Evolutionary conservation across 495 filamentous ascomycete species (phyloP).

Genomic region (Annulohypoxylon nitens): DNA sequence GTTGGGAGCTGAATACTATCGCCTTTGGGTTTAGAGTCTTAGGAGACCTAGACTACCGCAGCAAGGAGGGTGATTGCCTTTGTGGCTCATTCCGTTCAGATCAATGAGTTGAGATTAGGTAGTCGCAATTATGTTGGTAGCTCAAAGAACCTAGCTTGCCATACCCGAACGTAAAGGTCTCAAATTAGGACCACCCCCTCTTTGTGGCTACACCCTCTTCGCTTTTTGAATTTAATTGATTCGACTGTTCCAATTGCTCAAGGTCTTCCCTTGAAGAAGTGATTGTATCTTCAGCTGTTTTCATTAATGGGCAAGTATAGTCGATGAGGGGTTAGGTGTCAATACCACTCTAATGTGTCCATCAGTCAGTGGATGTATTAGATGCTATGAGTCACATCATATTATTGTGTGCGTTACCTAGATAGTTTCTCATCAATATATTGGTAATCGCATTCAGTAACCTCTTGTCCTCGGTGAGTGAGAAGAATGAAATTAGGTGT

Average conservation of each 20-base stretch:
- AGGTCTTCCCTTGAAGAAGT: background rate
- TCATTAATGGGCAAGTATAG: background rate
- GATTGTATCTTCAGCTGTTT: background rate
- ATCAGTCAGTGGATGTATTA: background rate
- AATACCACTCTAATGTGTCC: background rate
- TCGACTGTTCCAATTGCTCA: background rate
- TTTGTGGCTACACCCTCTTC: background rate
- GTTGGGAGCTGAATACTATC: background rate
- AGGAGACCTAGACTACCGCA: background rate
- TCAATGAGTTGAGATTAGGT: background rate
- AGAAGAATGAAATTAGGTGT: background rate
- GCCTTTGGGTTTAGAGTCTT: background rate
- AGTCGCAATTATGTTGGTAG: background rate
- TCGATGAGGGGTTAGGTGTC: background rate
- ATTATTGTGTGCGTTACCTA: background rate
- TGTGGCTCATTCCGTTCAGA: background rate
- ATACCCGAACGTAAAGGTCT: background rate
- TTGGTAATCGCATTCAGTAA: too few species aligned
- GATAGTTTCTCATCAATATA: background rate
- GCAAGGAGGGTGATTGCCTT: background rate
- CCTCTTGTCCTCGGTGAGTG: too few species aligned
- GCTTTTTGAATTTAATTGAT: background rate
- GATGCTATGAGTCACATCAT: background rate
- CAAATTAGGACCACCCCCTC: background rate
- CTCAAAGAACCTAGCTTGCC: background rate